phyloP scores from a whole-genome alignment of 176 grass and related monocot genomes.

The Saccharum officinarum region DNA sequence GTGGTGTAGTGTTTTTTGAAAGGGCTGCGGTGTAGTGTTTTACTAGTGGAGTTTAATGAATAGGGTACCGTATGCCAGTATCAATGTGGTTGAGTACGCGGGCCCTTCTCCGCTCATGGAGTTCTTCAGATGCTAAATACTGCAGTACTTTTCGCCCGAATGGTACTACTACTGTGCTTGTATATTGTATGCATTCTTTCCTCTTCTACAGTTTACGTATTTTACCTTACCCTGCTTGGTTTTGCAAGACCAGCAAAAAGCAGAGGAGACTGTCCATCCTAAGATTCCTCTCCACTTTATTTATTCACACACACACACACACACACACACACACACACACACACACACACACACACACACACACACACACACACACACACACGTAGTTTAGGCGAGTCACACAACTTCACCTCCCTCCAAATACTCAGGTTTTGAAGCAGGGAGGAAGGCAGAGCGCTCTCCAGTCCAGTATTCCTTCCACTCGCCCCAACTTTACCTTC shows the following conservation, averaged over 20 bases:
- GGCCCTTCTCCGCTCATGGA: background rate
- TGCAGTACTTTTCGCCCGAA: conserved; percentile 12
- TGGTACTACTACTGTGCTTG: background rate
- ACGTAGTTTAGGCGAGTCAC: conserved; percentile 19
- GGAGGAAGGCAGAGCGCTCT: background rate
- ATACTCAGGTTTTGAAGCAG: conserved; percentile 26
- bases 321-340: background rate
- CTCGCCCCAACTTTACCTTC: conserved; percentile 20
- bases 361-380: background rate
- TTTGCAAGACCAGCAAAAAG: conserved; percentile 44
- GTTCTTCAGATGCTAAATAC: conserved; percentile 16
- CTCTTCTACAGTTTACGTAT: background rate
- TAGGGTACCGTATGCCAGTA: background rate
- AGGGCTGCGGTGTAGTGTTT: background rate
- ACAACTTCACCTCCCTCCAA: conserved; percentile 27
- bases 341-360: conserved; percentile 24
- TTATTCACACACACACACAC: conserved; percentile 24
- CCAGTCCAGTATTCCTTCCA: background rate
- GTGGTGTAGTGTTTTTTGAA: background rate
- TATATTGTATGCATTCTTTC: conserved; percentile 24
- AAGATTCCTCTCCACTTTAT: conserved; percentile 56
- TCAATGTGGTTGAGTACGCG: background rate
- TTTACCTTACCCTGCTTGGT: conserved; percentile 24
- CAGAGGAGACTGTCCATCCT: conserved; percentile 43
- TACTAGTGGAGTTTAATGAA: background rate